Evolutionary conservation across 306 rosid genomes (phyloP).

Genomic region (Dalbergia cochinchinensis): DNA sequence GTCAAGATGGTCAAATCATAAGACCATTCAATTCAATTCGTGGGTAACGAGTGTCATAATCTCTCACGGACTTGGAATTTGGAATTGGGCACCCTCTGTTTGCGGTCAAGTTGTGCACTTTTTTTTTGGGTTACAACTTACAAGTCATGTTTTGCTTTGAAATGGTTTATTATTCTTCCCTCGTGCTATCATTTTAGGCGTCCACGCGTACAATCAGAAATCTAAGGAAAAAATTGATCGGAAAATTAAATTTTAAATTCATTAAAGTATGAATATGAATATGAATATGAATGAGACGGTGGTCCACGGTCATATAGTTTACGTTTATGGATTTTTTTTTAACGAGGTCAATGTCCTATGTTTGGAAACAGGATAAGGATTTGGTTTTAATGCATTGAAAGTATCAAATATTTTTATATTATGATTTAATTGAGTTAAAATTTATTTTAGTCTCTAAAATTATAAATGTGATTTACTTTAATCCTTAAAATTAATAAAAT

Average conservation of each 20-base stretch:
- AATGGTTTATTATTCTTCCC: conserved; percentile 4
- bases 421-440: too few relatives aligned
- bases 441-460: too few relatives aligned
- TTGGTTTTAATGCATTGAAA: too few relatives aligned
- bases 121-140: too few relatives aligned
- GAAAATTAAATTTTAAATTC: too few relatives aligned
- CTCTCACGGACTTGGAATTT: background rate
- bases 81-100: background rate
- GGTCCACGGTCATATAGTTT: conserved; percentile 30
- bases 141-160: background rate
- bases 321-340: background rate
- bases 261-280: background rate
- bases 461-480: too few relatives aligned
- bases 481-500: too few relatives aligned
- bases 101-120: background rate
- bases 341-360: conserved; percentile 3
- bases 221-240: background rate
- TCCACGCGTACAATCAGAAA: background rate
- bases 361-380: background rate
- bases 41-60: background rate
- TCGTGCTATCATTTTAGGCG: background rate
- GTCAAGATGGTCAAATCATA: conserved; percentile 42
- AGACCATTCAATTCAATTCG: conserved; percentile 37
- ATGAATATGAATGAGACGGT: background rate
- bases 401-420: too few relatives aligned